phyloP scores from a whole-genome alignment of 768 basidiomycete species.

The Strobilomyces confusus region DNA sequence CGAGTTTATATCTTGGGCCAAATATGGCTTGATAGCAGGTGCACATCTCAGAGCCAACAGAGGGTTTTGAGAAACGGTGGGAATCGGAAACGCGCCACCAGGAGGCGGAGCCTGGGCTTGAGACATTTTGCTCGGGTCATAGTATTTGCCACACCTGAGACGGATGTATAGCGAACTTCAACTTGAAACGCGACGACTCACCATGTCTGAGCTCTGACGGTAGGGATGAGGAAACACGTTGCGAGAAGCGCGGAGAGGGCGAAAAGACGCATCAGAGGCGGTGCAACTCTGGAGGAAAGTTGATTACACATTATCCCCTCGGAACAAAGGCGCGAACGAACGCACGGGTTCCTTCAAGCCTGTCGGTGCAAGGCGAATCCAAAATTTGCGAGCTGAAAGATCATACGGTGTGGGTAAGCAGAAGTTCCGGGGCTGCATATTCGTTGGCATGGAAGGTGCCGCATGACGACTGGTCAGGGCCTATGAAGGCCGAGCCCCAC shows the following conservation, averaged over 20 bases:
- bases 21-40: slow-evolving; percentile 55
- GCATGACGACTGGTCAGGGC: neutral
- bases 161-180: neutral
- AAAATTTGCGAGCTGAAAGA: neutral
- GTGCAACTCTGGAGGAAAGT: neutral
- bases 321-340: neutral
- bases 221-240: slow-evolving; percentile 13
- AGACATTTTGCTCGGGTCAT: slow-evolving; percentile 40
- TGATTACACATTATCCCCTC: too few relatives aligned
- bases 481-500: neutral
- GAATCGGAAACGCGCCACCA: slow-evolving; percentile 45
- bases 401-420: slow-evolving; percentile 6
- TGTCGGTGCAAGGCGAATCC: neutral
- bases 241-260: slow-evolving; percentile 11
- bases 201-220: slow-evolving; percentile 27
- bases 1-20: slow-evolving; percentile 45
- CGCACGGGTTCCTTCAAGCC: slow-evolving; percentile 6
- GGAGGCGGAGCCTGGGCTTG: slow-evolving; percentile 37
- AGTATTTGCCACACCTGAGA: slow-evolving; percentile 48
- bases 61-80: slow-evolving; percentile 35
- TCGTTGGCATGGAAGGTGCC: neutral
- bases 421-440: neutral
- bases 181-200: slow-evolving; percentile 7
- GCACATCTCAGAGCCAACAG: slow-evolving; percentile 55
- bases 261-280: slow-evolving; percentile 7